Evolutionary conservation across 768 basidiomycete genomes (phyloP).

Genomic region (Suillus occidentalis): DNA sequence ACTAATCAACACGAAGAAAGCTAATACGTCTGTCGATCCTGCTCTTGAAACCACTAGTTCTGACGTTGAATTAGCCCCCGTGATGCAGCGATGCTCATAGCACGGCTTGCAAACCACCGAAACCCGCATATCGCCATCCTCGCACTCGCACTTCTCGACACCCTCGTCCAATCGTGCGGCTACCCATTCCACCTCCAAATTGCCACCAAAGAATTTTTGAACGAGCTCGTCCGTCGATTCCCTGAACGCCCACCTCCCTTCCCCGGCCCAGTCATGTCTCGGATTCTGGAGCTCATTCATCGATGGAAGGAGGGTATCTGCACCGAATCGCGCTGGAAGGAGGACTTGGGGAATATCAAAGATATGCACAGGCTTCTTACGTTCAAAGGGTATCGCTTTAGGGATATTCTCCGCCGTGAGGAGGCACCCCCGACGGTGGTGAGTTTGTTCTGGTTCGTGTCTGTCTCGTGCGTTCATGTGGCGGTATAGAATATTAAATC

Average conservation of each 20-base stretch:
- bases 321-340: conserved; percentile 85
- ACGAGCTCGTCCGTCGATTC: conserved; percentile 96
- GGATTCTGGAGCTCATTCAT: conserved; percentile 90
- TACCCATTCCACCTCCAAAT: conserved; percentile 98
- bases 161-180: conserved; percentile 92
- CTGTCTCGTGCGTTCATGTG: conserved; percentile 26
- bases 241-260: conserved; percentile 97
- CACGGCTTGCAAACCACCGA: conserved; percentile 85
- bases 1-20: conserved; percentile 91
- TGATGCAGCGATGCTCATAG: conserved; percentile 85
- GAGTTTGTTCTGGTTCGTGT: background rate
- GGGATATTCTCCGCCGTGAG: conserved; percentile 41
- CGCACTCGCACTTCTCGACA: conserved; percentile 83
- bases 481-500: conserved; percentile 77
- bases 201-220: conserved; percentile 95
- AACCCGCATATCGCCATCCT: conserved; percentile 91
- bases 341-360: conserved; percentile 93
- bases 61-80: conserved; percentile 59
- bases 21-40: conserved; percentile 72
- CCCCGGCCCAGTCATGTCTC: conserved; percentile 91
- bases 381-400: conserved; percentile 89
- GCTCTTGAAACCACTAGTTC: background rate
- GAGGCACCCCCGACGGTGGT: conserved; percentile 24
- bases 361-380: conserved; percentile 95
- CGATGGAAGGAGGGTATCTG: conserved; percentile 96